A percentile compares a stretch with the other conserved stretches of the same genome.
Evolutionary conservation across 2,329 filamentous ascomycete genomes (phyloP).

Genomic region (Venturia oleaginea): DNA sequence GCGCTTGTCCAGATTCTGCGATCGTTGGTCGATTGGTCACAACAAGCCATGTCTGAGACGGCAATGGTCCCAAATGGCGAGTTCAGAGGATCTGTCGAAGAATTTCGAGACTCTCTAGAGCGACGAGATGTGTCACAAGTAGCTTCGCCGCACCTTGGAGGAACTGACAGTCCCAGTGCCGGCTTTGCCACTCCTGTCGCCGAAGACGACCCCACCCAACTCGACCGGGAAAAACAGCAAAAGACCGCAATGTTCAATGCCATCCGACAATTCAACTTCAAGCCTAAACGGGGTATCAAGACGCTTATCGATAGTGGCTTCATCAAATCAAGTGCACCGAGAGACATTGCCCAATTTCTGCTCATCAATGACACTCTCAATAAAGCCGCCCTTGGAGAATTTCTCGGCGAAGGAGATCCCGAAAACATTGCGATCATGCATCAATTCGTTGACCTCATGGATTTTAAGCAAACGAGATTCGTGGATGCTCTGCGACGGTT

Average conservation of each 20-base stretch:
- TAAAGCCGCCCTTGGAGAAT: slow-evolving; percentile 90
- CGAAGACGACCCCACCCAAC: slow-evolving; percentile 84
- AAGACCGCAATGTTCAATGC: slow-evolving; percentile 90
- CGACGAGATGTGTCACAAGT: slow-evolving; percentile 49
- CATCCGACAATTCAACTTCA: slow-evolving; percentile 91
- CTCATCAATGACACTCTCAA: slow-evolving; percentile 74
- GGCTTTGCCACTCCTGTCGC: slow-evolving; percentile 30
- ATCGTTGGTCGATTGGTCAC: slow-evolving; percentile 88
- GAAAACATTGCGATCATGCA: slow-evolving; percentile 98
- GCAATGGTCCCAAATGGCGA: slow-evolving; percentile 31
- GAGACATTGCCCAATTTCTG: slow-evolving; percentile 79
- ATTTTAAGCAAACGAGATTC: slow-evolving; percentile 84
- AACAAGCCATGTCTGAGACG: slow-evolving; percentile 50
- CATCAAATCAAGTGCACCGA: slow-evolving; percentile 66
- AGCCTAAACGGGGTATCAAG: slow-evolving; percentile 90
- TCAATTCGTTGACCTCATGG: slow-evolving; percentile 91
- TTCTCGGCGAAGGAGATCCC: slow-evolving; percentile 83
- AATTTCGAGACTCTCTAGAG: slow-evolving; percentile 68
- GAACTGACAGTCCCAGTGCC: slow-evolving; percentile 12
- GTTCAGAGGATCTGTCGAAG: slow-evolving; percentile 45
- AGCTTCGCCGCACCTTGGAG: slow-evolving; percentile 25
- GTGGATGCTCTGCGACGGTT: slow-evolving; percentile 88
- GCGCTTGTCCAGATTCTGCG: slow-evolving; percentile 80
- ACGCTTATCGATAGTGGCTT: slow-evolving; percentile 75
- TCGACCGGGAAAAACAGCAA: slow-evolving; percentile 89